Evolutionary conservation across 2,329 filamentous ascomycete genomes (phyloP).

Genomic region (Aspergillus texensis): DNA sequence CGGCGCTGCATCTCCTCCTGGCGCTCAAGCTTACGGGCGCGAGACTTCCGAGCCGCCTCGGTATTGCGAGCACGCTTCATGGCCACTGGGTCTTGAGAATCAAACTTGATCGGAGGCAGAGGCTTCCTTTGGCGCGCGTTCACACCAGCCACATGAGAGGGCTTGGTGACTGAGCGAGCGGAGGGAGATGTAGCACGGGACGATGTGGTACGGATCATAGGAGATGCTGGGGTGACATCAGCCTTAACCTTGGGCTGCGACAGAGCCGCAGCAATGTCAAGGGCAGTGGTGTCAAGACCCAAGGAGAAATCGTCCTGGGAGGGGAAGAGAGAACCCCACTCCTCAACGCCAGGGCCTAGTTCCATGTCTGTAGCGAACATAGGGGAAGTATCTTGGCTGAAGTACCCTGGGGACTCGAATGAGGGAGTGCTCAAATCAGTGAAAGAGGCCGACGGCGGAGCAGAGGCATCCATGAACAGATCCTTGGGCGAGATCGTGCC

Average conservation of each 20-base stretch:
- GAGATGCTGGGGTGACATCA: slow-evolving; percentile 22
- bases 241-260: slow-evolving; percentile 23
- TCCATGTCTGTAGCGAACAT: slow-evolving; percentile 66
- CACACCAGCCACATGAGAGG: slow-evolving; percentile 72
- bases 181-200: slow-evolving; percentile 45
- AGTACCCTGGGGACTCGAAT: slow-evolving; percentile 72
- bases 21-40: slow-evolving; percentile 79
- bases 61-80: slow-evolving; percentile 95
- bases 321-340: slow-evolving; percentile 69
- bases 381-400: slow-evolving; percentile 76
- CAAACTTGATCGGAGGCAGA: slow-evolving; percentile 75
- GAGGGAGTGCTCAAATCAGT: slow-evolving; percentile 84
- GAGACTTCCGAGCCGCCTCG: slow-evolving; percentile 88
- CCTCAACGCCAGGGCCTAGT: slow-evolving; percentile 55
- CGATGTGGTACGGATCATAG: slow-evolving; percentile 39
- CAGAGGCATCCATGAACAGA: slow-evolving; percentile 72
- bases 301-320: slow-evolving; percentile 29
- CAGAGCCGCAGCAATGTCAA: slow-evolving; percentile 36
- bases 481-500: slow-evolving; percentile 85
- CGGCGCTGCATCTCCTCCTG: slow-evolving; percentile 73
- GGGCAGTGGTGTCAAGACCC: slow-evolving; percentile 33
- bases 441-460: slow-evolving; percentile 78
- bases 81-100: slow-evolving; percentile 73
- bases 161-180: slow-evolving; percentile 57
- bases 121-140: slow-evolving; percentile 76